phyloP scores from a whole-genome alignment of 108 stramenopile genomes.

The Fragilariopsis cylindrus region DNA sequence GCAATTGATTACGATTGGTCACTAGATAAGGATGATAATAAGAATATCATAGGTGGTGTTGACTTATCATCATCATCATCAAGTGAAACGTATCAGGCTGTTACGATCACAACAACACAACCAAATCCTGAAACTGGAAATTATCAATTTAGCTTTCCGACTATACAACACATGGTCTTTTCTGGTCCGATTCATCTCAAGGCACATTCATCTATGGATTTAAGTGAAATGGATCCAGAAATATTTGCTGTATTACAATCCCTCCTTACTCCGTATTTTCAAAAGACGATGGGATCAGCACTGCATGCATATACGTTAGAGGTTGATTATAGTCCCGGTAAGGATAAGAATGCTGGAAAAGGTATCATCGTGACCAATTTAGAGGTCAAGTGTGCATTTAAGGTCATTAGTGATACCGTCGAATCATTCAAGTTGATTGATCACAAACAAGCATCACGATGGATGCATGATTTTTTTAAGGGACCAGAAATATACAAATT shows the following conservation, averaged over 20 bases:
- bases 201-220: constrained; percentile 20
- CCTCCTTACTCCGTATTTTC: constrained; percentile 28
- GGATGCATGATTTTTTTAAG: constrained; percentile 27
- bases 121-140: background rate
- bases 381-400: constrained; percentile 15
- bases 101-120: background rate
- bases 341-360: constrained; percentile 4
- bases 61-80: background rate
- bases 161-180: constrained; percentile 22
- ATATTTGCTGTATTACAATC: constrained; percentile 26
- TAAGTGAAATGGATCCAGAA: constrained; percentile 19
- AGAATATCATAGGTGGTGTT: background rate
- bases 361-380: constrained; percentile 27
- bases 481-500: constrained; percentile 24
- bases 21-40: no score
- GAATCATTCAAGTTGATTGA: constrained; percentile 9
- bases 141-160: constrained; percentile 7
- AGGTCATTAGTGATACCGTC: constrained; percentile 18
- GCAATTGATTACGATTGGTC: no score
- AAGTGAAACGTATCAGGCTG: background rate
- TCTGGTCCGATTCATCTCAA: constrained; percentile 26
- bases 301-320: constrained; percentile 33
- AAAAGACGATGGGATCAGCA: constrained; percentile 9
- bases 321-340: constrained; percentile 27
- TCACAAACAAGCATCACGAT: constrained; percentile 14